Percentiles rank a stretch among this genome's conserved stretches.
Conservation (phyloP, 371 early-diverging fungal genomes). For the Encephalitozoon intestinalis region DNA sequence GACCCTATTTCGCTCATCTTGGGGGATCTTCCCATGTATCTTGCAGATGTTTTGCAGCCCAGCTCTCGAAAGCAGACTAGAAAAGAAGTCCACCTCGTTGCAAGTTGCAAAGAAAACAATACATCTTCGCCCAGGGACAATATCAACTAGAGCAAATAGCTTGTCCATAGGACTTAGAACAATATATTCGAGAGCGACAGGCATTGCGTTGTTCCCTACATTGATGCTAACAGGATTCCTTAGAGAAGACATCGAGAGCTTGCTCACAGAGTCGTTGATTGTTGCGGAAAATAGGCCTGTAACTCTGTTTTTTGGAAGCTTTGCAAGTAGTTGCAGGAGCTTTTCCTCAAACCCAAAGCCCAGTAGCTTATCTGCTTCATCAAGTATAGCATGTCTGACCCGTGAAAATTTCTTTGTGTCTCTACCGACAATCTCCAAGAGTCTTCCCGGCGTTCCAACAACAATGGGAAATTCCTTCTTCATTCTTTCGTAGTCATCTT, state of each 20-base stretch:
- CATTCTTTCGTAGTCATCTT: constrained; percentile 83
- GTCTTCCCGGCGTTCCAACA: constrained; percentile 88
- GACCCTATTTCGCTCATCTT: constrained; percentile 47
- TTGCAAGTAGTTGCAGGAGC: constrained; percentile 15
- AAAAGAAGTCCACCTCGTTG: constrained; percentile 58
- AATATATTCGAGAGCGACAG: constrained; percentile 17
- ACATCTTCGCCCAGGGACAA: constrained; percentile 18
- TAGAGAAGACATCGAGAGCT: neutral
- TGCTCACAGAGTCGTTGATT: constrained; percentile 16
- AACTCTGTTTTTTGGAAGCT: constrained; percentile 22
- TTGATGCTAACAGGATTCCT: constrained; percentile 29
- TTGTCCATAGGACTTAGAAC: constrained; percentile 16
- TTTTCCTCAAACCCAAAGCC: constrained; percentile 36
- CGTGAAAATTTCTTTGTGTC: constrained; percentile 55
- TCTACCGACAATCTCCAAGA: constrained; percentile 84
- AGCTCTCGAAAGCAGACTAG: constrained; percentile 61
- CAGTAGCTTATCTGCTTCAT: constrained; percentile 77
- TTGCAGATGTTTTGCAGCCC: constrained; percentile 15
- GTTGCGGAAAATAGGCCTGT: constrained; percentile 49
- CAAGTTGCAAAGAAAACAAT: constrained; percentile 60
- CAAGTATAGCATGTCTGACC: constrained; percentile 71
- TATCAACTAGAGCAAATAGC: neutral
- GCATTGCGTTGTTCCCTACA: constrained; percentile 10
- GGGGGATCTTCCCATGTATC: constrained; percentile 57
- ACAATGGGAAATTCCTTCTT: constrained; percentile 77